These are phyloP conservation scores for Geotrichum ghanense DNA, from an alignment of 805 yeast genomes.

Conservation along the genomic window DNA sequence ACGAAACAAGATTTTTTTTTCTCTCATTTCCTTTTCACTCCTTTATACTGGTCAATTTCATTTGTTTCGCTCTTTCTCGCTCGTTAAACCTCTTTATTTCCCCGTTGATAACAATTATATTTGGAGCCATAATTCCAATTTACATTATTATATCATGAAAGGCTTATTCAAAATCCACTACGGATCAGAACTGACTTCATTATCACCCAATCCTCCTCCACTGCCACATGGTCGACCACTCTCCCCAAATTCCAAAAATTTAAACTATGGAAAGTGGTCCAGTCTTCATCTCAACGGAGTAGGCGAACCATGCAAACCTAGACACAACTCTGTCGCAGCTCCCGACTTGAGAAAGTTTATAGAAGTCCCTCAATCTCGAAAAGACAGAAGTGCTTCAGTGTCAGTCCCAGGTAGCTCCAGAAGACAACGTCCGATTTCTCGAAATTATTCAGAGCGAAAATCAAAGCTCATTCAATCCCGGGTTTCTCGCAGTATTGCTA, in stretches of 20 bases:
- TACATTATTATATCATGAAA: background rate
- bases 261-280: background rate
- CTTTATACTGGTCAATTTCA: too few species aligned
- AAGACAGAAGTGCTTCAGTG: background rate
- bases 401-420: background rate
- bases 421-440: background rate
- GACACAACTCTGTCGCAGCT: background rate
- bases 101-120: too few species aligned
- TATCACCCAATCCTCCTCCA: background rate
- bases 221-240: background rate
- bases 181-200: background rate
- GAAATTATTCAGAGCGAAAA: background rate
- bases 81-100: too few species aligned
- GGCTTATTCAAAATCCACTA: background rate
- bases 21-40: too few species aligned
- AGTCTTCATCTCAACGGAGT: background rate
- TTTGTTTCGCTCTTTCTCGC: too few species aligned
- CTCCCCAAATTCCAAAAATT: background rate
- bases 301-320: background rate
- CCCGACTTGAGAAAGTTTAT: background rate
- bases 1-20: too few species aligned
- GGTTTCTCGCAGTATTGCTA: too few species aligned
- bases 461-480: background rate
- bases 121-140: too few species aligned
- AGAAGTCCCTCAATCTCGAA: background rate